Base-by-base conservation (phyloP, 23 red algal genomes). In the Gracilaria vermiculophylla region DNA sequence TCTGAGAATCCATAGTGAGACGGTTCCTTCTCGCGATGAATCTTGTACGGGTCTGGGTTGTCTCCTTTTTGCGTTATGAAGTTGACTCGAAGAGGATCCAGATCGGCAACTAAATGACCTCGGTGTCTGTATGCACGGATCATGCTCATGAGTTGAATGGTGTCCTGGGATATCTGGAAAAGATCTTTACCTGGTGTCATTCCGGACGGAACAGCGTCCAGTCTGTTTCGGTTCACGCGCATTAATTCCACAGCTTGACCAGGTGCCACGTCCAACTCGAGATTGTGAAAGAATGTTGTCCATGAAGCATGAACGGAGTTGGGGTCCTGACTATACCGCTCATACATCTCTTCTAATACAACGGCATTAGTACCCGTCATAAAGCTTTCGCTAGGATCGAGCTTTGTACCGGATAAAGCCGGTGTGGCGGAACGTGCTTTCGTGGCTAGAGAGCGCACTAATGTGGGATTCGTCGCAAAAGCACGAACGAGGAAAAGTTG, bases 291-390 rank as follows among this genome's bases (percentile, higher is more conserved):
- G 69, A 99, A 99, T 16, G 91, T 92, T 31, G 77, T 83, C 97
- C 97, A 99, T 47, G 87, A 95, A 36, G 92, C 19, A 47, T 99
- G 90, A 7, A 99, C 92, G 53, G 91, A 94, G 74, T 92, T 94
- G 7, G 97, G 97, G 33, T 99, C 94, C 14, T 88, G 28, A 40
- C 37, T 33, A 72, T 94, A 99, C 23, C 84, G 82, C 33, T 99
- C 92, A 69, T 95, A 99, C 97, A 99, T 99, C 40, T 99, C 92
- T 80, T 99, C 97, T 34, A 99, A 74, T 50, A 99, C 92, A 29
- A 77, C 80, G 8, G 97, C 97, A 81, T 95, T 99, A 7, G 93
- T 95, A 36, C 97, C 97, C 17, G 89, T 96, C 51, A 99, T 91
- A 49, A 99, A 99, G n/a, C 71, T 77, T 91, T 99, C 97, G 55